A percentile compares a stretch with the other conserved stretches of the same genome.
phyloP scores from a whole-genome alignment of 2,329 filamentous ascomycete species.

The Xylaria sp. region DNA sequence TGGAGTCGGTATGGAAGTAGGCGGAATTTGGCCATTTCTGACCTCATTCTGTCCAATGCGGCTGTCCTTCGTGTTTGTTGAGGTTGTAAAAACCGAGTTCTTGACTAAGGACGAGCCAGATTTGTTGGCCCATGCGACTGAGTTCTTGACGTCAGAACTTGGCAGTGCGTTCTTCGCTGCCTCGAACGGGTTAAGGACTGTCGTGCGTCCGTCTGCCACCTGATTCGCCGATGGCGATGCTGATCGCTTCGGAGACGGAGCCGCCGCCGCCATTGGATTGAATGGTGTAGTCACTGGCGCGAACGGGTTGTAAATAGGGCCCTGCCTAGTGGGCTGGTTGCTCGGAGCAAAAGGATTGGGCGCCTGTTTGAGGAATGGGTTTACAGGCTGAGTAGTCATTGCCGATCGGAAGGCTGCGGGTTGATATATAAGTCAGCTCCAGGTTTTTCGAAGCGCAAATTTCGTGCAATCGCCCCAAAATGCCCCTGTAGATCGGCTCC shows the following conservation, averaged over 20 bases:
- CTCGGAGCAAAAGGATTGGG: constrained; percentile 22
- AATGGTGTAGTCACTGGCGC: background rate
- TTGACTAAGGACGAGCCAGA: constrained; percentile 2
- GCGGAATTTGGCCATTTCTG: constrained; percentile 19
- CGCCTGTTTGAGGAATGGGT: constrained; percentile 23
- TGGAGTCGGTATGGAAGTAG: background rate
- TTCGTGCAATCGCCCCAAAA: background rate
- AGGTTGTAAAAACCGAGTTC: background rate
- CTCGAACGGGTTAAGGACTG: constrained; percentile 16
- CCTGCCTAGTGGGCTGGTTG: constrained; percentile 8
- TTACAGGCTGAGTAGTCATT: constrained; percentile 14
- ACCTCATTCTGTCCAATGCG: constrained; percentile 10
- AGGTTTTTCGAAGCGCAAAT: constrained; percentile 1
- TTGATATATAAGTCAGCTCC: constrained; percentile 19
- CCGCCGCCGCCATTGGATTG: constrained; percentile 12
- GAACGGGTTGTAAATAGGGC: constrained; percentile 12
- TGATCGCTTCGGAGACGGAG: constrained; percentile 8
- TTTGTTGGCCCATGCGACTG: constrained; percentile 26
- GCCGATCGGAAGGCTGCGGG: constrained; percentile 25
- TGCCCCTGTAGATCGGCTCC: background rate
- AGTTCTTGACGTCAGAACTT: constrained; percentile 3
- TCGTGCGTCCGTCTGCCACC: constrained; percentile 2
- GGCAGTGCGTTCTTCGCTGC: background rate
- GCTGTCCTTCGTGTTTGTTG: constrained; percentile 21
- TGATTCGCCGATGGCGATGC: constrained; percentile 17